Evolutionary conservation across 345 rosid species (phyloP).

Genomic region (Eutrema heterophyllum): DNA sequence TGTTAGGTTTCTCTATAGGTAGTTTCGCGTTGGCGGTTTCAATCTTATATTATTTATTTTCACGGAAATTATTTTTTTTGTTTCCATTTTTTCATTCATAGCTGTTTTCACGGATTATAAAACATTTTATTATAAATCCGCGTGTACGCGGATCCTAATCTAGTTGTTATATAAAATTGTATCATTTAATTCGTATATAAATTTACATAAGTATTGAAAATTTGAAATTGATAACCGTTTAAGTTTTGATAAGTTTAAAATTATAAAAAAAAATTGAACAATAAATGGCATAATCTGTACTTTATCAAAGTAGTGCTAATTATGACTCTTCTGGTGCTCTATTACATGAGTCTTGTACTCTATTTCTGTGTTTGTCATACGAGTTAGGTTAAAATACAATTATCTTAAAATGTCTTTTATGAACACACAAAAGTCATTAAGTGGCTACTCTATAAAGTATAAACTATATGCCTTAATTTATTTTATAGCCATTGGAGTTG

Average conservation of each 20-base stretch:
- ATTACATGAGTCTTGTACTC: not conserved
- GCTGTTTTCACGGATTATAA: too few species aligned
- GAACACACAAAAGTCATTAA: slow-evolving; percentile 23
- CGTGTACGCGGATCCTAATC: too few species aligned
- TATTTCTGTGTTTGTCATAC: not conserved
- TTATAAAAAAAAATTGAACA: too few species aligned
- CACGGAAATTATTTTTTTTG: too few species aligned
- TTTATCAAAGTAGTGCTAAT: not conserved
- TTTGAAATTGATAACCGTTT: not conserved
- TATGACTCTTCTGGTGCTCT: too few species aligned
- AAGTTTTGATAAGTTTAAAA: not conserved
- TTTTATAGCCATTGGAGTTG: slow-evolving; percentile 7
- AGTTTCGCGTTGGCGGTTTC: too few species aligned
- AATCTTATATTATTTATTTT: too few species aligned
- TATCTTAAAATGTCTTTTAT: not conserved
- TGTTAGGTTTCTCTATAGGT: too few species aligned
- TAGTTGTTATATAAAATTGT: not conserved
- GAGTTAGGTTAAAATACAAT: not conserved
- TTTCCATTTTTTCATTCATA: too few species aligned
- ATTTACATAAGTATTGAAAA: too few species aligned
- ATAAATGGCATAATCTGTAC: not conserved
- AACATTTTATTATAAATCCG: too few species aligned
- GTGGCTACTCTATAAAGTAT: not conserved
- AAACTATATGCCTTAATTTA: not conserved
- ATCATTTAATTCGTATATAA: not conserved